phyloP scores from a whole-genome alignment of 2,329 filamentous ascomycete species.

The Falciphora oryzae region DNA sequence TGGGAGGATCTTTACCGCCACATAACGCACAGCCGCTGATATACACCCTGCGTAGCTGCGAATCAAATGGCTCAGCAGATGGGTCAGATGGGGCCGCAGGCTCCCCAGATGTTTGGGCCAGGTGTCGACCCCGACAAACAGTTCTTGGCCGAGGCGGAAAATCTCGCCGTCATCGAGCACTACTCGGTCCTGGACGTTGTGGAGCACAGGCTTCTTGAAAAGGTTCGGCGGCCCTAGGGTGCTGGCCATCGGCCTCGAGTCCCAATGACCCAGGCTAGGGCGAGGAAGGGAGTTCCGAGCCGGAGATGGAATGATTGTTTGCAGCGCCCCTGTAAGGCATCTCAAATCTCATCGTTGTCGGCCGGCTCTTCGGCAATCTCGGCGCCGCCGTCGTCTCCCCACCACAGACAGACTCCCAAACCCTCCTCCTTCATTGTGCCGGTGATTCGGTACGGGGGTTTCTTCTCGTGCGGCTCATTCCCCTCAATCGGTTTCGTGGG shows the following conservation, averaged over 20 bases:
- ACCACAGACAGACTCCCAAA: slow-evolving; percentile 57
- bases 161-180: slow-evolving; percentile 90
- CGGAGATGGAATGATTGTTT: background rate
- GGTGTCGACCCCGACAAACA: slow-evolving; percentile 94
- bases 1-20: background rate
- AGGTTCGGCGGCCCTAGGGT: slow-evolving; percentile 18
- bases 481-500: slow-evolving; percentile 61
- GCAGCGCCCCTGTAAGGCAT: background rate
- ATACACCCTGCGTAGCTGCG: slow-evolving; percentile 53
- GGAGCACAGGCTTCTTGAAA: slow-evolving; percentile 72
- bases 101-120: slow-evolving; percentile 74
- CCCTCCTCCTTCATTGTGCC: slow-evolving; percentile 59
- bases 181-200: slow-evolving; percentile 86
- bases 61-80: slow-evolving; percentile 91
- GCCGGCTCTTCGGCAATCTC: background rate
- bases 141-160: slow-evolving; percentile 88
- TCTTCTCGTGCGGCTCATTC: slow-evolving; percentile 52
- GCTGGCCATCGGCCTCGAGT: background rate
- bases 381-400: slow-evolving; percentile 14
- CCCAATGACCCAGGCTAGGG: background rate
- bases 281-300: background rate
- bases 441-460: slow-evolving; percentile 66
- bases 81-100: slow-evolving; percentile 69
- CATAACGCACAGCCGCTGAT: background rate
- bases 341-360: background rate